Evolutionary conservation across 2,329 filamentous ascomycete species (phyloP), one percentile per base, ranked within the genome.

Genomic region (Monilinia fructicola): DNA sequence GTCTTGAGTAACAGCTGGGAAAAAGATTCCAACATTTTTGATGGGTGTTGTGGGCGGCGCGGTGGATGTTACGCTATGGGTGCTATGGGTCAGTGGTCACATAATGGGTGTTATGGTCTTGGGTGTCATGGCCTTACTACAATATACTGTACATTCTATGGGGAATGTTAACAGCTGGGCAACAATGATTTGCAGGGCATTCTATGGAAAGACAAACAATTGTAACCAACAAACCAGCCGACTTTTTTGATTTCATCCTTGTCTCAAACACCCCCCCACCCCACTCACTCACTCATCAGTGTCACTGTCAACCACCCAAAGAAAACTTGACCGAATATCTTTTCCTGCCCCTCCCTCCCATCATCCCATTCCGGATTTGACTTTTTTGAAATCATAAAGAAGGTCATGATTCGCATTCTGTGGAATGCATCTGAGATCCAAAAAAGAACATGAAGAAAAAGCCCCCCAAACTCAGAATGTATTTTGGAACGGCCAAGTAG

Each of bases 171-270:
- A 60, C 31, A 48, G 44, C 56, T 50, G 56, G 56, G 56, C 56
- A 60, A 60, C 50, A 38, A 48, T 59, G 56, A 48, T 48, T 48
- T 23, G 56, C 56, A 59, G 42, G 56, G 56, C 55, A n/a, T 35
- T 2, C 18, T 35, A 48, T 48, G 56, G 56, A 59, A 48, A 35
- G 56, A 31, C 42, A 48, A 38, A 21, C 21, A 26, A 50, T 46
- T 50, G 21, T 52, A 23, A n/a, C 10, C 44, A 48, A n/a, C 46
- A 23, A 50, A 6, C 44, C 46, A 26, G 46, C 46, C 46, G 46
- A 50, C 44, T 46, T 46, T 46, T 46, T 46, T 9, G 44, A 46
- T 46, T 46, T n/a, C 44, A 46, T 50, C 46, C 46, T 52, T 52
- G 48, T 52, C 48, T 52, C 10, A 52, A 60, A 50, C 31, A 35